Evolutionary conservation across 805 yeast genomes (phyloP).

Genomic region (Wickerhamomyces canadensis): DNA sequence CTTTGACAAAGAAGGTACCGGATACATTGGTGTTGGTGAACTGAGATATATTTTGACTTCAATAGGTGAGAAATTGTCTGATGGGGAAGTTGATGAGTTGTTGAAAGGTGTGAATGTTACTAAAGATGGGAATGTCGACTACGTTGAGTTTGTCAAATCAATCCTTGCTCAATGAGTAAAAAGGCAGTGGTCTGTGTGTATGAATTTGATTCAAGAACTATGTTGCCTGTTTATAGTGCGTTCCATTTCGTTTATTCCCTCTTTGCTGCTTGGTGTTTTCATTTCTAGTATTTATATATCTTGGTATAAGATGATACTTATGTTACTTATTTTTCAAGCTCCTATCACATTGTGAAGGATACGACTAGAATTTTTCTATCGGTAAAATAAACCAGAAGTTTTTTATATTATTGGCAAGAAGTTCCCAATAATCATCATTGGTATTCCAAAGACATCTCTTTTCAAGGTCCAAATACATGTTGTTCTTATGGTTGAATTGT

Average conservation of each 20-base stretch:
- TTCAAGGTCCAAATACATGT: constrained; percentile 90
- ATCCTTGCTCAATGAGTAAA: constrained; percentile 71
- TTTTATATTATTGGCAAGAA: constrained; percentile 67
- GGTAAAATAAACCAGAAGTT: neutral
- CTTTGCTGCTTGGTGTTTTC: neutral
- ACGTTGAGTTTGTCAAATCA: constrained; percentile 89
- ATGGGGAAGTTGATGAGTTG: constrained; percentile 90
- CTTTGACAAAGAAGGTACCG: constrained; percentile 92
- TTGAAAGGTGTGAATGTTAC: constrained; percentile 93
- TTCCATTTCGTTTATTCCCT: neutral
- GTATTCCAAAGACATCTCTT: constrained; percentile 93
- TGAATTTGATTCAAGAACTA: no score
- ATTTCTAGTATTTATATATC: neutral
- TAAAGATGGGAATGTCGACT: constrained; percentile 91
- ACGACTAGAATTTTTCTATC: no score
- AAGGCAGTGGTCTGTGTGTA: no score
- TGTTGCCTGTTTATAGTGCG: neutral
- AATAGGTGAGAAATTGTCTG: constrained; percentile 89
- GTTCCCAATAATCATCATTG: constrained; percentile 94
- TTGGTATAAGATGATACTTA: neutral
- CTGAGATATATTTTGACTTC: constrained; percentile 91
- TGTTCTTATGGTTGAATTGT: constrained; percentile 52
- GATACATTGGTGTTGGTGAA: constrained; percentile 96
- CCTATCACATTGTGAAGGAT: no score
- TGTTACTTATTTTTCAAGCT: neutral